A percentile compares a stretch with the other conserved stretches of the same genome.
Conservation (phyloP, 768 basidiomycete species). For the Collybiopsis luxurians region DNA sequence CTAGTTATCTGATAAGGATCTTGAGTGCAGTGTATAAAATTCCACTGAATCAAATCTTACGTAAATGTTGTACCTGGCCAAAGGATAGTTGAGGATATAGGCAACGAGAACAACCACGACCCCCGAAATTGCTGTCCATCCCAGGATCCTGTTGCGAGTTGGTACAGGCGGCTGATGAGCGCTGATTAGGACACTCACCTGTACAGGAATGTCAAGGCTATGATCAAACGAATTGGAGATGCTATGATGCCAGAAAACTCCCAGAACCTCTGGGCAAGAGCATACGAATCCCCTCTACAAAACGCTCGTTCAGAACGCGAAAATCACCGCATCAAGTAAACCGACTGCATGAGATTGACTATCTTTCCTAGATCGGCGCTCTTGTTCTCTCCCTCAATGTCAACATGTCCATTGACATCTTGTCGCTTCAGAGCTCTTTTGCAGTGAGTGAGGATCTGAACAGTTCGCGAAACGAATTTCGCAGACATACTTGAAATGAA, state of each 20-base stretch:
- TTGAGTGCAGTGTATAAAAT: conserved; percentile 4
- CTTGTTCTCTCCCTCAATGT: conserved; percentile 33
- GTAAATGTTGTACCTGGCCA: conserved; percentile 63
- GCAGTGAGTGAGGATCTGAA: not conserved
- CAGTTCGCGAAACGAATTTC: not conserved
- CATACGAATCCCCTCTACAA: conserved; percentile 64
- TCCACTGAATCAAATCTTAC: conserved; percentile 32
- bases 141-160: conserved; percentile 51
- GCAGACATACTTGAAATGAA: conserved; percentile 55
- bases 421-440: conserved; percentile 45
- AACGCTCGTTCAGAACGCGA: not conserved
- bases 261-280: conserved; percentile 72
- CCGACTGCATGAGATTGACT: conserved; percentile 73
- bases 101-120: conserved; percentile 62
- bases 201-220: conserved; percentile 71
- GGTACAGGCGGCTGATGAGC: not conserved
- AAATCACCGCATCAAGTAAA: conserved; percentile 11
- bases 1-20: conserved; percentile 44
- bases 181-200: conserved; percentile 39
- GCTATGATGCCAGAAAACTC: conserved; percentile 63
- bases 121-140: conserved; percentile 76
- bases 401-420: conserved; percentile 50
- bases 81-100: conserved; percentile 62
- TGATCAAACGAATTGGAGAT: conserved; percentile 60
- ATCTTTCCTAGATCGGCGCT: conserved; percentile 68